These are phyloP conservation scores for Papiliotrema laurentii DNA, from an alignment of 1,284 basidiomycete species.

Conservation along the genomic window DNA sequence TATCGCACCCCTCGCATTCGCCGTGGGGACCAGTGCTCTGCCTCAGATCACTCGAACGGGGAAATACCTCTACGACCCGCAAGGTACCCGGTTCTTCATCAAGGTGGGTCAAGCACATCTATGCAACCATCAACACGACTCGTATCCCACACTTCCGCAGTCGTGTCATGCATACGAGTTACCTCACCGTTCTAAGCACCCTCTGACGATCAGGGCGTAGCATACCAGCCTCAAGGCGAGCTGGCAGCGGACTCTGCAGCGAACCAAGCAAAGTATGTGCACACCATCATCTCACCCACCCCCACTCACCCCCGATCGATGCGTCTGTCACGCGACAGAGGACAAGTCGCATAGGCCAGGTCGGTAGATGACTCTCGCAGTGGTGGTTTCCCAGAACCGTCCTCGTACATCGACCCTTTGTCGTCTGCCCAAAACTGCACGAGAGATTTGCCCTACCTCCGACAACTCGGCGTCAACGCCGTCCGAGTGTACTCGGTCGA, in stretches of 20 bases:
- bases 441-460: constrained; percentile 72
- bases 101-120: constrained; percentile 50
- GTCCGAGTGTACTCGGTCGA: constrained; percentile 83
- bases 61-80: constrained; percentile 69
- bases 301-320: background rate
- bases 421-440: constrained; percentile 63
- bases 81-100: constrained; percentile 77
- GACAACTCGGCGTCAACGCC: constrained; percentile 54
- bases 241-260: constrained; percentile 47
- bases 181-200: background rate
- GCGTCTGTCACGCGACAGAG: background rate
- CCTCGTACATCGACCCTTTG: constrained; percentile 61
- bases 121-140: background rate
- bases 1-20: too few species aligned
- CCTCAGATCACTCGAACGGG: constrained; percentile 42
- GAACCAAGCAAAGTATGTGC: constrained; percentile 52
- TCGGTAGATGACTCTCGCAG: constrained; percentile 11
- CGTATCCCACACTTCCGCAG: background rate
- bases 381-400: constrained; percentile 65
- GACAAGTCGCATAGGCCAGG: background rate
- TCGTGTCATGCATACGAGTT: background rate
- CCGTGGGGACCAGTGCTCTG: too few species aligned
- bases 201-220: constrained; percentile 57
- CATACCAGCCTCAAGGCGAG: constrained; percentile 80
- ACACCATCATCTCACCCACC: background rate